Evolutionary conservation across 2,329 filamentous ascomycete species (phyloP), one percentile per base, ranked within the genome.

Genomic region (Microdochium bolleyi): DNA sequence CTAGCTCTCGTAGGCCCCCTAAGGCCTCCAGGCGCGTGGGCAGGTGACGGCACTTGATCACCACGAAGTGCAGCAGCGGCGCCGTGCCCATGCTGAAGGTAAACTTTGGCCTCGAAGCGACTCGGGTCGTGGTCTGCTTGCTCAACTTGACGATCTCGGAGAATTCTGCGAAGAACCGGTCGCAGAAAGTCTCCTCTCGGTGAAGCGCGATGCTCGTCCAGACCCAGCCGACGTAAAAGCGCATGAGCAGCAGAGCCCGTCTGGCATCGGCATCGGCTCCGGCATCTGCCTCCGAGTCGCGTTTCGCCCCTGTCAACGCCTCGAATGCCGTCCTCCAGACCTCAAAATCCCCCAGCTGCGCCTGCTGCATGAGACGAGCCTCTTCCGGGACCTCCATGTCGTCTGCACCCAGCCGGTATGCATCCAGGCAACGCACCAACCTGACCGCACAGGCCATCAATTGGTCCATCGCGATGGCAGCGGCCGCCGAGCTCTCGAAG

Each of bases 181-280:
- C 58, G 24, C 53, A 52, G 19, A 49, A 7, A 5, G 25, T 52
- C 49, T 59, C 57, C 1, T 58, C 55, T 2, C 25, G 51, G 3
- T 44, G 24, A 8, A 50, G 51, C 14, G 54, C 53, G 8, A 54
- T 58, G 22, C 44, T 25, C 5, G 54, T 50, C 58, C 58, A 60
- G 10, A 59, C 54, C n/a, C 46, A 55, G 51, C 56, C 56, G 21
- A 58, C 53, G 11, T 56, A 50, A 56, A 57, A 59, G 24, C 58
- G 53, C 51, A 57, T 56, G 19, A 56, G 53, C 24, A 60, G n/a
- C 27, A 51, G 48, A 3, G 53, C 52, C 32, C 49, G 44, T 22
- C 49, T 13, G 24, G 51, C 1, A 27, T 14, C 21, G 10, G 49
- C 32, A 16, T 37, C 37, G n/a, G n/a, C n/a, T n/a, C n/a, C 16